Evolutionary conservation across 306 rosid species (phyloP).

Genomic region (Sindora glabra): DNA sequence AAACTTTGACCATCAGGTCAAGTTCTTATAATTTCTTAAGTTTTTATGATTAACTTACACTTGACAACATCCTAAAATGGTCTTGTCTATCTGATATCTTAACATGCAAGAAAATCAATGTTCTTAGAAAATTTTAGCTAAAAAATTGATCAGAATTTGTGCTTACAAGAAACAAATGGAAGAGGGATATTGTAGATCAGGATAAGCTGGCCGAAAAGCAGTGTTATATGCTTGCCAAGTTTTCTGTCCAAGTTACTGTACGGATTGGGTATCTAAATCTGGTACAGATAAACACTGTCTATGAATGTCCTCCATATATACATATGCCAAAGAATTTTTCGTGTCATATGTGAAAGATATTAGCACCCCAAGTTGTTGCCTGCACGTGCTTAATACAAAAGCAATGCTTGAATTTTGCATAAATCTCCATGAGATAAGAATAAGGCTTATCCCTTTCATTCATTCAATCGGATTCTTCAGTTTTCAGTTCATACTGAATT

Average conservation of each 20-base stretch:
- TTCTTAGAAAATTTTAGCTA: no score
- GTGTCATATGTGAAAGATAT: background rate
- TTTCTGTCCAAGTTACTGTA: background rate
- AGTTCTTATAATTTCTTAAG: no score
- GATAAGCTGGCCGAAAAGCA: background rate
- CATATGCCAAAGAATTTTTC: background rate
- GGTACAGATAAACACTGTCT: background rate
- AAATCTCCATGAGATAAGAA: slow-evolving; percentile 19
- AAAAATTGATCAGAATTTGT: no score
- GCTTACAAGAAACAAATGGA: no score
- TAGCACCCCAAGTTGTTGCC: slow-evolving; percentile 14
- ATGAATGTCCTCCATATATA: background rate
- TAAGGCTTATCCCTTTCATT: slow-evolving; percentile 18
- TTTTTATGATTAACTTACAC: no score
- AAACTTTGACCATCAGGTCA: no score
- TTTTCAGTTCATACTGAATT: background rate
- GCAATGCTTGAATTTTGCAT: slow-evolving; percentile 10
- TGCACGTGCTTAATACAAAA: slow-evolving; percentile 13
- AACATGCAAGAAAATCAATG: no score
- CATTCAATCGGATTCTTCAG: slow-evolving; percentile 17
- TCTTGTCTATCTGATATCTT: no score
- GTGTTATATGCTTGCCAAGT: background rate
- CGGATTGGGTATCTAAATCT: slow-evolving; percentile 16
- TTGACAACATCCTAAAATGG: no score
- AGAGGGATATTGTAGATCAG: no score